Conservation (phyloP, 371 early-diverging fungal genomes). For the Smittium culicis region DNA sequence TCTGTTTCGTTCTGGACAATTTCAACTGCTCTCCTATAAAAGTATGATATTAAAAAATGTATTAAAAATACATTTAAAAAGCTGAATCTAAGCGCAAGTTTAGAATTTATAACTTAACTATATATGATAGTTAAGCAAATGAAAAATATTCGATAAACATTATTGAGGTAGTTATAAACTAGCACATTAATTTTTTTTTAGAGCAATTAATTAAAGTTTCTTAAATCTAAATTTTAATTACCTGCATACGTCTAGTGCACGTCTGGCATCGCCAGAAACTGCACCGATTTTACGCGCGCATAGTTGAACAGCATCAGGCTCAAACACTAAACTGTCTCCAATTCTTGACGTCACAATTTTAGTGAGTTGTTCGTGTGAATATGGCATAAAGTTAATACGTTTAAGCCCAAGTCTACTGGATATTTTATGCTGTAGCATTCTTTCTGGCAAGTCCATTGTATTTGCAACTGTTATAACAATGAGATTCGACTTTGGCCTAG, state of each 20-base stretch:
- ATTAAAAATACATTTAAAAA: too few species aligned
- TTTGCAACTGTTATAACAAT: slow-evolving; percentile 95
- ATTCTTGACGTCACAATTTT: slow-evolving; percentile 72
- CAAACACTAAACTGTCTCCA: slow-evolving; percentile 55
- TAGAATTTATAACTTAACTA: too few species aligned
- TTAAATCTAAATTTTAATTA: too few species aligned
- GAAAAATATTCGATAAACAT: too few species aligned
- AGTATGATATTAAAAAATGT: too few species aligned
- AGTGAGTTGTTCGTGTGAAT: slow-evolving; percentile 64
- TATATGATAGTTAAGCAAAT: too few species aligned
- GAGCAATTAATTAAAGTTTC: too few species aligned
- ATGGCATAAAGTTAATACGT: slow-evolving; percentile 82
- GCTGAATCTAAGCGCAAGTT: too few species aligned
- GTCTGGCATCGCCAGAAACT: slow-evolving; percentile 93
- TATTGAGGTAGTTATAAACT: too few species aligned
- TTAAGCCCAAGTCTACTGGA: slow-evolving; percentile 81
- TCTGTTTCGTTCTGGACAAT: too few species aligned
- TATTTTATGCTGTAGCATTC: slow-evolving; percentile 78
- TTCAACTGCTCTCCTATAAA: too few species aligned
- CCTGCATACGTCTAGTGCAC: slow-evolving; percentile 87
- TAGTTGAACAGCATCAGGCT: slow-evolving; percentile 75
- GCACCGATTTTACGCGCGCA: slow-evolving; percentile 89
- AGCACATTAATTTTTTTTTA: too few species aligned
- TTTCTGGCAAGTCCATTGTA: slow-evolving; percentile 96
- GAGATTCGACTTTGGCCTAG: slow-evolving; percentile 57